These are phyloP conservation scores for Astrothelium subdiscretum DNA, from an alignment of 495 filamentous ascomycete species.

Conservation along the genomic window DNA sequence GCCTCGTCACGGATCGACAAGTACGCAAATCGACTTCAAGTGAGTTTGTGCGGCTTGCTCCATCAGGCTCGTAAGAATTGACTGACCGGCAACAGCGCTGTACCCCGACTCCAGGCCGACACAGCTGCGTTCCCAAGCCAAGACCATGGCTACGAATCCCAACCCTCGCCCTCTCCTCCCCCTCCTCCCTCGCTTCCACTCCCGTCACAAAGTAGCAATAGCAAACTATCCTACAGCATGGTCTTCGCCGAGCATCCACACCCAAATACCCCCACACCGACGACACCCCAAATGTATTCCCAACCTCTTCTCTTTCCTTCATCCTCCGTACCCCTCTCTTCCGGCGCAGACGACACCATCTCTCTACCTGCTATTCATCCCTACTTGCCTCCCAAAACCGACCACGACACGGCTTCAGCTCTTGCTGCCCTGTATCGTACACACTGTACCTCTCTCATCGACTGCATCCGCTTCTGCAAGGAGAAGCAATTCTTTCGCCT, in stretches of 20 bases:
- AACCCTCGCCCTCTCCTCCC: constrained; percentile 6
- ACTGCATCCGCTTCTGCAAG: constrained; percentile 89
- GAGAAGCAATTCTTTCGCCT: constrained; percentile 89
- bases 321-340: constrained; percentile 32
- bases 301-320: constrained; percentile 57
- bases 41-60: constrained; percentile 6
- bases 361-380: constrained; percentile 64
- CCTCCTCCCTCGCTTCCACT: constrained; percentile 3
- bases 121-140: constrained; percentile 52
- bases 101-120: constrained; percentile 46
- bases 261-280: constrained; percentile 9
- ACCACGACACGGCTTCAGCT: constrained; percentile 70
- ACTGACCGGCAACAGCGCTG: constrained; percentile 6
- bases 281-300: constrained; percentile 24
- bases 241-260: constrained; percentile 20
- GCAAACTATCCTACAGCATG: neutral
- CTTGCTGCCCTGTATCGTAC: constrained; percentile 79
- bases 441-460: constrained; percentile 87
- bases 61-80: neutral
- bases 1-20: constrained; percentile 9
- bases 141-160: constrained; percentile 18
- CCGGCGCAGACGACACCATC: constrained; percentile 46
- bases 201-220: constrained; percentile 20
- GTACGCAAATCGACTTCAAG: constrained; percentile 33
- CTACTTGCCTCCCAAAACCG: constrained; percentile 64